Conservation (phyloP, 2,329 filamentous ascomycete species). For the Phoma sp. region DNA sequence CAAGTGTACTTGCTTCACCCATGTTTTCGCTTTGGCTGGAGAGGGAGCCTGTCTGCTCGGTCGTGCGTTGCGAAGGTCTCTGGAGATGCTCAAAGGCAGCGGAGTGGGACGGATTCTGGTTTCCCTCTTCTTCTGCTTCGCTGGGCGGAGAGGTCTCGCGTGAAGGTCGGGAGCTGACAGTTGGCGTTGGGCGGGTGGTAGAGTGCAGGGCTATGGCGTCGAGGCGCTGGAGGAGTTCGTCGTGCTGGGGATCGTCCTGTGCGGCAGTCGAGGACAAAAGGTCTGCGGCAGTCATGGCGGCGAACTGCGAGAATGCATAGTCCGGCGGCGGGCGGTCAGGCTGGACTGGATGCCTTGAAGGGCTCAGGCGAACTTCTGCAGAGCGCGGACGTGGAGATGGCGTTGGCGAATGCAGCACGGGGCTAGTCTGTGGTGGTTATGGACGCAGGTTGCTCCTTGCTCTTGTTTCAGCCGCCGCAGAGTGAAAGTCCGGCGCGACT, state of each 20-base stretch:
- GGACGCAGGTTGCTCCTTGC: conserved; percentile 40
- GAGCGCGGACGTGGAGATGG: conserved; percentile 23
- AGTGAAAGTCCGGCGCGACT: conserved; percentile 23
- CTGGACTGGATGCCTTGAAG: conserved; percentile 21
- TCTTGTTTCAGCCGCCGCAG: conserved; percentile 42
- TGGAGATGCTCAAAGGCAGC: background rate
- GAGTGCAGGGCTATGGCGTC: conserved; percentile 28
- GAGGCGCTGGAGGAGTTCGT: conserved; percentile 29
- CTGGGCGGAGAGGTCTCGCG: conserved; percentile 8
- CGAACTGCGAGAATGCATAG: conserved; percentile 38
- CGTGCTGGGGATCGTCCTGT: conserved; percentile 13
- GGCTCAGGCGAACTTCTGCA: background rate
- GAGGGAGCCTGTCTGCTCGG: conserved; percentile 8
- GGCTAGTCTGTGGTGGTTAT: conserved; percentile 24
- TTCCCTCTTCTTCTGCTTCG: conserved; percentile 3
- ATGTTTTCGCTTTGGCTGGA: conserved; percentile 23
- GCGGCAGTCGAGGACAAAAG: conserved; percentile 23
- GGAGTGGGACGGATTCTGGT: conserved; percentile 7
- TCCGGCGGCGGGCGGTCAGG: conserved; percentile 20
- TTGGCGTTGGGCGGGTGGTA: conserved; percentile 14
- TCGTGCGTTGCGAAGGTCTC: background rate
- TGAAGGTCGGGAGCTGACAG: conserved; percentile 10
- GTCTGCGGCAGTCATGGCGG: conserved; percentile 37
- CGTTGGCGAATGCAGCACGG: conserved; percentile 21
- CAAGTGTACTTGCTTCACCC: conserved; percentile 29